A percentile compares a stretch with the other conserved stretches of the same genome.
Evolutionary conservation across 305 asterid genomes (phyloP).

Genomic region (Fraxinus baroniana): DNA sequence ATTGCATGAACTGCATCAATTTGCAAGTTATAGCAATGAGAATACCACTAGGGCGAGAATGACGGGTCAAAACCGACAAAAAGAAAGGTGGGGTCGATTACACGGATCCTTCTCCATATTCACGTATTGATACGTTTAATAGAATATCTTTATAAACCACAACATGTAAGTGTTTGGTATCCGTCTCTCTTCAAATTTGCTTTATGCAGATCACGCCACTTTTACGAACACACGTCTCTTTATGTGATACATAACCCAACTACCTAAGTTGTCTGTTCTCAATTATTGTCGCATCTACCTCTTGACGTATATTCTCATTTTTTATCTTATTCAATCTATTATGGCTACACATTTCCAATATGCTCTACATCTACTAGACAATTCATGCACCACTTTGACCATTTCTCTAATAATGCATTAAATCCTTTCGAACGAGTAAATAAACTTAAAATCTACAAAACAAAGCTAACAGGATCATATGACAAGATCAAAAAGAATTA

Average conservation of each 20-base stretch:
- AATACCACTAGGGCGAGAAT: background rate
- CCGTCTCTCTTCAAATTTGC: background rate
- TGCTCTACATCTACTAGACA: background rate
- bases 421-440: background rate
- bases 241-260: background rate
- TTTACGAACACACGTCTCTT: background rate
- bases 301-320: background rate
- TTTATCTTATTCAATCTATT: background rate
- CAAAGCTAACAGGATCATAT: background rate
- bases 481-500: background rate
- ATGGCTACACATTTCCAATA: background rate
- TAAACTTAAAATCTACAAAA: background rate
- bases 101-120: background rate
- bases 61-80: background rate
- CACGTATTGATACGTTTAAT: background rate
- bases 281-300: background rate
- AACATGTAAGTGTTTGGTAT: background rate
- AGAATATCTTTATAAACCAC: background rate
- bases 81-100: background rate
- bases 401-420: background rate
- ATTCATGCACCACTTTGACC: background rate
- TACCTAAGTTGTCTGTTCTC: background rate
- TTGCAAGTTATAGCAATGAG: background rate
- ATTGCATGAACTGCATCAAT: conserved; percentile 73
- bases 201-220: background rate